Evolutionary conservation across 2,329 filamentous ascomycete genomes (phyloP).

Genomic region (Penicillium sp.): DNA sequence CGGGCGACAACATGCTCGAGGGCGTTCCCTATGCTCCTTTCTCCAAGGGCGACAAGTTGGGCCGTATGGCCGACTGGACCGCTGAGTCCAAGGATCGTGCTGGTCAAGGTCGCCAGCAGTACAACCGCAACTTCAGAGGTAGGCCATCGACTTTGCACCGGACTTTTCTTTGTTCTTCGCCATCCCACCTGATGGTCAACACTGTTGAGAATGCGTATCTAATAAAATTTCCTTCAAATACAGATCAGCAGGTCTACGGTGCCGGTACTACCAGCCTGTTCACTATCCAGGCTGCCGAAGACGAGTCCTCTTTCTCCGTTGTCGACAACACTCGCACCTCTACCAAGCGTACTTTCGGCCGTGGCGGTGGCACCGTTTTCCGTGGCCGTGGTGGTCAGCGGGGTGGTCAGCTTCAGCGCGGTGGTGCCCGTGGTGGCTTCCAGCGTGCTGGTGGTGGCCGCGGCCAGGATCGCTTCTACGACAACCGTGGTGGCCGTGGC

Average conservation of each 20-base stretch:
- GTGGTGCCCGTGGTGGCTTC: slow-evolving; percentile 66
- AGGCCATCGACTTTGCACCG: slow-evolving; percentile 22
- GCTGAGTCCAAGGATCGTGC: slow-evolving; percentile 74
- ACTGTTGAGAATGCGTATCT: neutral
- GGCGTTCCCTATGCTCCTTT: slow-evolving; percentile 97
- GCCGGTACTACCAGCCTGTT: slow-evolving; percentile 84
- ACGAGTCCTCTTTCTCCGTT: slow-evolving; percentile 96
- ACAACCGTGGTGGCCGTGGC: slow-evolving; percentile 70
- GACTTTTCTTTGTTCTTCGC: slow-evolving; percentile 5
- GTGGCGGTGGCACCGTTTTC: slow-evolving; percentile 87
- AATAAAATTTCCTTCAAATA: slow-evolving; percentile 8
- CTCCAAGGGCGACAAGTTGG: slow-evolving; percentile 97
- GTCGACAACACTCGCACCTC: slow-evolving; percentile 93
- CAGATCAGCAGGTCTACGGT: slow-evolving; percentile 96
- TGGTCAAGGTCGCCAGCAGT: slow-evolving; percentile 80
- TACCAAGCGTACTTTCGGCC: slow-evolving; percentile 77
- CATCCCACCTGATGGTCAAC: neutral
- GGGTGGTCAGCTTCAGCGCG: slow-evolving; percentile 72
- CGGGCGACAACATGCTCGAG: slow-evolving; percentile 83
- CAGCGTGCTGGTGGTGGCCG: slow-evolving; percentile 69
- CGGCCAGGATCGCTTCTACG: slow-evolving; percentile 68
- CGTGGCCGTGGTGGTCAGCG: slow-evolving; percentile 71
- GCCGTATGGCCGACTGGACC: slow-evolving; percentile 99
- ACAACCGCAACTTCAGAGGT: slow-evolving; percentile 94
- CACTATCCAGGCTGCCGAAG: slow-evolving; percentile 86